Evolutionary conservation across 768 basidiomycete genomes (phyloP).

Genomic region (Agaricus subrufescens): DNA sequence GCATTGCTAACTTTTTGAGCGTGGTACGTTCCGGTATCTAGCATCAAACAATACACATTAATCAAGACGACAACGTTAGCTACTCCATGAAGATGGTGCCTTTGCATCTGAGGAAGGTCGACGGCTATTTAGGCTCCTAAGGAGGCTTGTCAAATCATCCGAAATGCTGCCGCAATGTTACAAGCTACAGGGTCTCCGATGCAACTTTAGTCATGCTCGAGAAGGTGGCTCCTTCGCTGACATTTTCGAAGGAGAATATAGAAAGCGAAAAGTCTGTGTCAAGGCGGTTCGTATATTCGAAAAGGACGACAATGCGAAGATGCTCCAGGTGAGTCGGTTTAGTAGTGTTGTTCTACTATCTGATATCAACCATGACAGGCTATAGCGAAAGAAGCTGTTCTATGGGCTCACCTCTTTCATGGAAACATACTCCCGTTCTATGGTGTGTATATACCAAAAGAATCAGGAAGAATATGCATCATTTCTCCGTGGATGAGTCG

Average conservation of each 20-base stretch:
- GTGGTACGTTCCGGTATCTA: neutral
- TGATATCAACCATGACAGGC: neutral
- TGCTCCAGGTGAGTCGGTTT: neutral
- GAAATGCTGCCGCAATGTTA: neutral
- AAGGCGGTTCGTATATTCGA: neutral
- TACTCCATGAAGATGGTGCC: neutral
- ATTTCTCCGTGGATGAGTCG: slow-evolving; percentile 18
- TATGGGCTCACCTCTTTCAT: slow-evolving; percentile 29
- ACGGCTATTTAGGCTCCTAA: neutral
- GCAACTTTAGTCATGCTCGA: neutral
- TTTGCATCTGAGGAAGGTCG: neutral
- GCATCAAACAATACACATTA: neutral
- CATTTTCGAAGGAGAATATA: neutral
- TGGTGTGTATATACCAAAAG: slow-evolving; percentile 21
- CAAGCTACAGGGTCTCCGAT: neutral
- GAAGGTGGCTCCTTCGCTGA: neutral
- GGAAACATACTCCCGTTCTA: slow-evolving; percentile 30
- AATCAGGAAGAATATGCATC: slow-evolving; percentile 5
- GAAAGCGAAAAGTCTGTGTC: neutral
- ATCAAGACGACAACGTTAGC: neutral
- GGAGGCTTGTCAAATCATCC: neutral
- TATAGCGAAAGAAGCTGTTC: slow-evolving; percentile 20
- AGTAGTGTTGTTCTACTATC: neutral
- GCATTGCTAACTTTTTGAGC: neutral
- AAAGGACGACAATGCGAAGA: no score